Percentiles rank a stretch among this genome's conserved stretches.
Conservation (phyloP, 306 rosid species). For the Carpinus fangiana region DNA sequence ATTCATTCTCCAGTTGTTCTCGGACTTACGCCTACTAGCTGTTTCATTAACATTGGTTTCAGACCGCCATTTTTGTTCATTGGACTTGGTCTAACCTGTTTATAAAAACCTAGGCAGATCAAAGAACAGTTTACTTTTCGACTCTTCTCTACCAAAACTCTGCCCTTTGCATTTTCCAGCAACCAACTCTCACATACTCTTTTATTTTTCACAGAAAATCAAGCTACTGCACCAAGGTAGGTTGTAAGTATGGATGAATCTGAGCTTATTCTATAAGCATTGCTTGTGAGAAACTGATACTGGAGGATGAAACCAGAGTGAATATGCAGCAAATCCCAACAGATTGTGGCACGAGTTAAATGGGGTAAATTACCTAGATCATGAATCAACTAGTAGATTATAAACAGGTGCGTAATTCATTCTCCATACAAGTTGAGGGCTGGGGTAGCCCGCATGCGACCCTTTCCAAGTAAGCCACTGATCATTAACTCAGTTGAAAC, state of each 20-base stretch:
- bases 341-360: neutral
- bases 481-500: no score
- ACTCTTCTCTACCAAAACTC: no score
- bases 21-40: no score
- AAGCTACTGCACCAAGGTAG: neutral
- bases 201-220: no score
- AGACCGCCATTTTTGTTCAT: no score
- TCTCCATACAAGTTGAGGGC: neutral
- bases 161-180: no score
- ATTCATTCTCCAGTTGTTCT: neutral
- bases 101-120: no score
- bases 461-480: no score
- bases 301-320: neutral
- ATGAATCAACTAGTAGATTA: conserved; percentile 5
- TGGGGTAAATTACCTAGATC: neutral
- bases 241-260: neutral
- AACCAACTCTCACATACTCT: no score
- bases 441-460: neutral
- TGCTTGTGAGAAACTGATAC: neutral
- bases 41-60: no score
- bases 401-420: neutral
- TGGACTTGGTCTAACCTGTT: no score
- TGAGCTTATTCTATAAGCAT: neutral
- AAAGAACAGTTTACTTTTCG: no score
- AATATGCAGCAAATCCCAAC: neutral